These are phyloP conservation scores for Vinca minor DNA, from an alignment of 257 asterid genomes.

Conservation along the genomic window DNA sequence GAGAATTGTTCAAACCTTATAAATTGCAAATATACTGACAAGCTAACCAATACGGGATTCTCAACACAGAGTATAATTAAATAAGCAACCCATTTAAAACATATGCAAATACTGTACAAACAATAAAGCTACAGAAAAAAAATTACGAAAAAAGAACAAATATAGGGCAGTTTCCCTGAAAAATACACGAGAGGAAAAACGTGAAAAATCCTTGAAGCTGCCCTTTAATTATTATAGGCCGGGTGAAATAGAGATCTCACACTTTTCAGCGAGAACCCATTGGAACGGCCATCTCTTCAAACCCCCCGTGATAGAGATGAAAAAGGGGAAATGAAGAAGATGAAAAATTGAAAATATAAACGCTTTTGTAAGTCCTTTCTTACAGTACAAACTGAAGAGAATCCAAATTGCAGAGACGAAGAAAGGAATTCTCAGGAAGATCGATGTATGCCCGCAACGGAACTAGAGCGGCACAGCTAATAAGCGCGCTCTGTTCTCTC, in stretches of 20 bases:
- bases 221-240: conserved; percentile 38
- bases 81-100: too few relatives aligned
- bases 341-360: neutral
- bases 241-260: conserved; percentile 55
- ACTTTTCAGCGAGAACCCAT: conserved; percentile 41
- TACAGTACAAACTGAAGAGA: conserved; percentile 5
- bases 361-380: conserved; percentile 29
- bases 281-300: conserved; percentile 46
- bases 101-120: too few relatives aligned
- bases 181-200: conserved; percentile 19
- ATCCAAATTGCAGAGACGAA: conserved; percentile 4
- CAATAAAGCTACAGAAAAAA: too few relatives aligned
- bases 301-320: neutral
- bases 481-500: conserved; percentile 43
- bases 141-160: too few relatives aligned
- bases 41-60: too few relatives aligned
- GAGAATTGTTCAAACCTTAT: too few relatives aligned
- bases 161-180: conserved; percentile 35
- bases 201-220: conserved; percentile 23
- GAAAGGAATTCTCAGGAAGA: conserved; percentile 18
- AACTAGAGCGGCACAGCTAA: conserved; percentile 39
- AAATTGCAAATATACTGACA: too few relatives aligned
- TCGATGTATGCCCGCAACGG: conserved; percentile 73
- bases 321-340: neutral
- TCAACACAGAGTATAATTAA: too few relatives aligned